A percentile compares a stretch with the other conserved stretches of the same genome.
Evolutionary conservation across 1,284 basidiomycete species (phyloP).

Genomic region (Rhodotorula sp.): DNA sequence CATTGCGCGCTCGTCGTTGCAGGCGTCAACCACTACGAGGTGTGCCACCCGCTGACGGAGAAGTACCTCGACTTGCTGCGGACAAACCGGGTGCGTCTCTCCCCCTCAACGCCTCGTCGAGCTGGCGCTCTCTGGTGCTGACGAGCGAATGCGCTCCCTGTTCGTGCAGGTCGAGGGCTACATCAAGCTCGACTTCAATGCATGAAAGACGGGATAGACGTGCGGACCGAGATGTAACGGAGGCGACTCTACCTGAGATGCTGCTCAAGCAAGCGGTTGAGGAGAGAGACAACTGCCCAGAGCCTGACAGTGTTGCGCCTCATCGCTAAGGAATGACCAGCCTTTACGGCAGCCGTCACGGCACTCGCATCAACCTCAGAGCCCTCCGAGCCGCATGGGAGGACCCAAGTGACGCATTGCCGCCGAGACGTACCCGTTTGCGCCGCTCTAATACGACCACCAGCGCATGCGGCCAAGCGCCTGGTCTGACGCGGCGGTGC

Average conservation of each 20-base stretch:
- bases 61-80: constrained; percentile 79
- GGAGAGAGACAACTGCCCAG: neutral
- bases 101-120: too few relatives aligned
- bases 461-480: too few relatives aligned
- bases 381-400: too few relatives aligned
- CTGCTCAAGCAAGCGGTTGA: neutral
- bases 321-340: too few relatives aligned
- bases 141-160: neutral
- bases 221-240: neutral
- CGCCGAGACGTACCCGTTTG: too few relatives aligned
- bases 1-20: neutral
- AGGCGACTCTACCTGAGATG: neutral
- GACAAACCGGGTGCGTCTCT: constrained; percentile 63
- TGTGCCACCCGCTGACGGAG: constrained; percentile 82
- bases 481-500: too few relatives aligned
- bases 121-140: neutral
- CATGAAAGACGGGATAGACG: constrained; percentile 4
- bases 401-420: too few relatives aligned
- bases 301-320: too few relatives aligned
- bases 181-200: constrained; percentile 40
- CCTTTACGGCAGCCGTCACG: too few relatives aligned
- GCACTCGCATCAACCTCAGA: too few relatives aligned
- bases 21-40: constrained; percentile 72
- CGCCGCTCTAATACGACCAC: too few relatives aligned
- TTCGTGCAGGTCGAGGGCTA: constrained; percentile 37